phyloP scores from a whole-genome alignment of 768 basidiomycete genomes.

The Lactarius hatsudake region DNA sequence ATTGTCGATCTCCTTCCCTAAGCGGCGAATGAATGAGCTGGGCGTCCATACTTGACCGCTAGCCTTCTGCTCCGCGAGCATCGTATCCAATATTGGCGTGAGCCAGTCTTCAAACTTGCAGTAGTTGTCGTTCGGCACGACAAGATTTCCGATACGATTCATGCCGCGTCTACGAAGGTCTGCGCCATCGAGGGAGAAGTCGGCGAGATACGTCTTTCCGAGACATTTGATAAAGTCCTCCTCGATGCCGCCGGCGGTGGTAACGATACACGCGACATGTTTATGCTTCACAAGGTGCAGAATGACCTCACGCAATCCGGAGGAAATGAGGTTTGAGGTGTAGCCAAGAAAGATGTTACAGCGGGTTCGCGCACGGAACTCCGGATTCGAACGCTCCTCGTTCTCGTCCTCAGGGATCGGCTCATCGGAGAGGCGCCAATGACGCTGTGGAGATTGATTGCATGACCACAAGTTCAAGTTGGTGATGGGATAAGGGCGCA shows the following conservation, averaged over 20 bases:
- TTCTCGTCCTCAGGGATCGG: constrained; percentile 67
- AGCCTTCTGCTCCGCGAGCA: constrained; percentile 85
- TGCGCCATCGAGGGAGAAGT: constrained; percentile 90
- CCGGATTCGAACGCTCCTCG: constrained; percentile 57
- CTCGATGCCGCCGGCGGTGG: constrained; percentile 97
- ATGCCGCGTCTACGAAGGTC: constrained; percentile 84
- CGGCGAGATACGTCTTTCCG: constrained; percentile 92
- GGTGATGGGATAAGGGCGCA: constrained; percentile 34
- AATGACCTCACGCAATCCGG: constrained; percentile 91
- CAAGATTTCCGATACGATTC: constrained; percentile 94
- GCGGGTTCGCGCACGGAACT: constrained; percentile 64
- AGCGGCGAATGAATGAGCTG: constrained; percentile 84
- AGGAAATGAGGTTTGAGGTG: constrained; percentile 98
- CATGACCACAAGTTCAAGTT: background rate
- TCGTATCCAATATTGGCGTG: constrained; percentile 84
- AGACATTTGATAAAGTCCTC: constrained; percentile 99
- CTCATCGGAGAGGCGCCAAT: constrained; percentile 88
- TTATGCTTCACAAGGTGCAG: constrained; percentile 90
- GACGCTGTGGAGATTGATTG: constrained; percentile 50
- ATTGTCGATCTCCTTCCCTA: constrained; percentile 97
- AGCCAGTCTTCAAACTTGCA: constrained; percentile 99
- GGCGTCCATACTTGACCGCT: constrained; percentile 80
- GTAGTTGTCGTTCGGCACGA: constrained; percentile 98
- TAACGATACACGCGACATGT: constrained; percentile 86
- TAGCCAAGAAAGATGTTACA: constrained; percentile 95